Conservation (phyloP, 306 rosid genomes). For the Nissolia schottii region DNA sequence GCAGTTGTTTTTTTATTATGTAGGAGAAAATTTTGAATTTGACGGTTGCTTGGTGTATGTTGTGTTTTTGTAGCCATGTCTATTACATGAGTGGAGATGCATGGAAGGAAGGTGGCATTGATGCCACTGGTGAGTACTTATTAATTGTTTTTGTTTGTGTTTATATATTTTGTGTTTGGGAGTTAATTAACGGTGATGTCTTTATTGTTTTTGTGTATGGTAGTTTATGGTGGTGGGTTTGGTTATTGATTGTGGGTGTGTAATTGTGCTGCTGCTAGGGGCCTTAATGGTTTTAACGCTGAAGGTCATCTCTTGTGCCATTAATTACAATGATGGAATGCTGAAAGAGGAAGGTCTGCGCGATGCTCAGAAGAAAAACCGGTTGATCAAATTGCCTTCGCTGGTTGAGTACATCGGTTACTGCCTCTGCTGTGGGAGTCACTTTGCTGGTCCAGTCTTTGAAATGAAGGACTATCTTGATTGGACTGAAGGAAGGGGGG, state of each 20-base stretch:
- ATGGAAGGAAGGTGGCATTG: conserved; percentile 99
- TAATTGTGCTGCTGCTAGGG: conserved; percentile 47
- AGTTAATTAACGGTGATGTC: neutral
- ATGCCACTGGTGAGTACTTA: conserved; percentile 79
- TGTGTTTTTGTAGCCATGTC: conserved; percentile 66
- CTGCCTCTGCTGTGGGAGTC: conserved; percentile 92
- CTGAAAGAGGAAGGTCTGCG: conserved; percentile 79
- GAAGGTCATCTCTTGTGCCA: conserved; percentile 85
- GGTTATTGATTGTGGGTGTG: conserved; percentile 23
- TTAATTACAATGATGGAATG: conserved; percentile 85
- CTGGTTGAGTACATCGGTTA: conserved; percentile 75
- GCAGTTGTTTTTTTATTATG: too few relatives aligned
- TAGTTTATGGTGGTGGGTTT: neutral
- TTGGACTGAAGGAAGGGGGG: conserved; percentile 94
- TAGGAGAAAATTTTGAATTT: too few relatives aligned
- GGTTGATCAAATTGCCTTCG: conserved; percentile 71
- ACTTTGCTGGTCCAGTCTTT: conserved; percentile 95
- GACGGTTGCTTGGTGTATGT: conserved; percentile 18
- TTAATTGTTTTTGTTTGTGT: neutral
- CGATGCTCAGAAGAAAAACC: conserved; percentile 79
- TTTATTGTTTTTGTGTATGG: neutral
- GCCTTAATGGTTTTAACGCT: conserved; percentile 89
- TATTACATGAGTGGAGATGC: conserved; percentile 99
- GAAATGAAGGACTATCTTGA: conserved; percentile 94
- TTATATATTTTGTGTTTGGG: neutral